These are phyloP conservation scores for Globisporangium iwayamae DNA, from an alignment of 352 stramenopile species.

Conservation along the genomic window DNA sequence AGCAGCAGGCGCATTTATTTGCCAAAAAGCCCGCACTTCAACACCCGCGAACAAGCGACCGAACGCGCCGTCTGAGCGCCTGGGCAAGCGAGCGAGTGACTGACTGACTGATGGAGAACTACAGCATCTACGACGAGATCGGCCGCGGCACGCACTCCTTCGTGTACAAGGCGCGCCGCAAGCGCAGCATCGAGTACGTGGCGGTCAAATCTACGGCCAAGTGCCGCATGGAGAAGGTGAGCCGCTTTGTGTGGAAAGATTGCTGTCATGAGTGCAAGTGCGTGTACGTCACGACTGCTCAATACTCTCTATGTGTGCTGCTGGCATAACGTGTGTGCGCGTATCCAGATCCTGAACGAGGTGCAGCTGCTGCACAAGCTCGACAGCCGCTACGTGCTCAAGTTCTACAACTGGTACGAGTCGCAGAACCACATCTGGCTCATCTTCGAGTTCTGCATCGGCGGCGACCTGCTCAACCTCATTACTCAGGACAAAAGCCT, in stretches of 20 bases:
- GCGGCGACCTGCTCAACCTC: conserved; percentile 87
- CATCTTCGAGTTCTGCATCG: conserved; percentile 93
- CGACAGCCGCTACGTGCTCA: conserved; percentile 81
- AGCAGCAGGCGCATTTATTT: not conserved
- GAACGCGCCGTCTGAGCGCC: too few relatives aligned
- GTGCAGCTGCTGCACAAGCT: conserved; percentile 88
- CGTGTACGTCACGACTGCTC: too few relatives aligned
- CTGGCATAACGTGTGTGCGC: not conserved
- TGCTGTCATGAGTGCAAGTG: not conserved
- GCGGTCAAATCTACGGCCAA: conserved; percentile 93
- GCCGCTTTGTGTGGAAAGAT: conserved; percentile 3
- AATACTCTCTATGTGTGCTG: not conserved
- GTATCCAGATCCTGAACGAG: conserved; percentile 72
- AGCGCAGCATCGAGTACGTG: conserved; percentile 92
- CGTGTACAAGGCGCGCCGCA: conserved; percentile 91
- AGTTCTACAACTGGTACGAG: conserved; percentile 96
- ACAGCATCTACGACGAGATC: conserved; percentile 94
- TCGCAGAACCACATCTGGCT: conserved; percentile 95
- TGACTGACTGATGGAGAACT: conserved; percentile 84
- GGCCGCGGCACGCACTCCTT: conserved; percentile 88
- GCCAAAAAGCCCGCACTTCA: too few relatives aligned
- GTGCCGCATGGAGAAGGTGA: conserved; percentile 88
- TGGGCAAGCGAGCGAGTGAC: too few relatives aligned
- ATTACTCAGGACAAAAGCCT: conserved; percentile 86
- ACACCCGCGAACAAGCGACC: too few relatives aligned